These are phyloP conservation scores for Trichosanthes cucumerina DNA, from an alignment of 306 rosid species.

Conservation along the genomic window DNA sequence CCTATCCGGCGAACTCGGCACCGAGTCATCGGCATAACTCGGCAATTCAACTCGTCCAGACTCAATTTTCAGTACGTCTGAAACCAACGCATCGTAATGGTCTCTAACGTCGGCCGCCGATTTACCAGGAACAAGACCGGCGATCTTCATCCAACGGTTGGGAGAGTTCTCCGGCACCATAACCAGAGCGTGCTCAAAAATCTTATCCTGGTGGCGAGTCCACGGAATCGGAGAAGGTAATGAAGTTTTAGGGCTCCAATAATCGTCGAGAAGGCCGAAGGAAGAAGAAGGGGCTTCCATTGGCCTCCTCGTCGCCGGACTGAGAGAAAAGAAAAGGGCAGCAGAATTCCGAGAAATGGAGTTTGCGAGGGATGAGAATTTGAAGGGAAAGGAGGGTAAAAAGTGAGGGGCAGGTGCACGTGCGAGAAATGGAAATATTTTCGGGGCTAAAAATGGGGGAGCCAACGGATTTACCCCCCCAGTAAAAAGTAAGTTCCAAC, in stretches of 20 bases:
- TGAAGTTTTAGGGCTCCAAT: background rate
- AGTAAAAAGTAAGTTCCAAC: background rate
- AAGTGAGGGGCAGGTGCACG: background rate
- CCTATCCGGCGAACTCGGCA: background rate
- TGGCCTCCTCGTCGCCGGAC: background rate
- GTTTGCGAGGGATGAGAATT: background rate
- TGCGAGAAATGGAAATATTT: background rate
- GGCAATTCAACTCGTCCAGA: slow-evolving; percentile 1
- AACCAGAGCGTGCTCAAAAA: background rate
- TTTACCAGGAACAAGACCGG: background rate
- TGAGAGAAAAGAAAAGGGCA: background rate
- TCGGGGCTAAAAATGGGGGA: background rate
- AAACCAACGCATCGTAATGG: background rate
- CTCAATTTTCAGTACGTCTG: background rate
- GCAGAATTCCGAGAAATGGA: background rate
- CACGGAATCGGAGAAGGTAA: background rate
- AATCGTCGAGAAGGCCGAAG: background rate
- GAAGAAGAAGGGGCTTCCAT: background rate
- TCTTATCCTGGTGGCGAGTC: background rate
- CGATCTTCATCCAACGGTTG: background rate
- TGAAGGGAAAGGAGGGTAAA: background rate
- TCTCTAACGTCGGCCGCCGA: background rate
- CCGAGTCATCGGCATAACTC: background rate
- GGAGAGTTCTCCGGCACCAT: background rate
- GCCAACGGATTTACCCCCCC: background rate